Conservation (phyloP, 2,329 filamentous ascomycete species). For the Geosmithia morbida region DNA sequence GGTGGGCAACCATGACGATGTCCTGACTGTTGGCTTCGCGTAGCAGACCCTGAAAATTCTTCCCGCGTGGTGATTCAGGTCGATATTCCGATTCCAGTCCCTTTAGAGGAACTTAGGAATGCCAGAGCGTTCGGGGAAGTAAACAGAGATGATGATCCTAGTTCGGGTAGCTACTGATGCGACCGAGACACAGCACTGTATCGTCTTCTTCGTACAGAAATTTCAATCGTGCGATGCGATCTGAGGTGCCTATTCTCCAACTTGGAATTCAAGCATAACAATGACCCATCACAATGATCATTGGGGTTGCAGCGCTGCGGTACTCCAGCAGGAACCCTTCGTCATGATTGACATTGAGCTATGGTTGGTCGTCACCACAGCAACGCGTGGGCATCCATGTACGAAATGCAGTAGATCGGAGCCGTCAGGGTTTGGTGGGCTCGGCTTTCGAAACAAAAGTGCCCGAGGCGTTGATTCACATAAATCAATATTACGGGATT, state of each 20-base stretch:
- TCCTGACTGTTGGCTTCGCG: neutral
- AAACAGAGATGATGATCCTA: neutral
- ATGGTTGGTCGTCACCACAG: neutral
- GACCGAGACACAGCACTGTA: neutral
- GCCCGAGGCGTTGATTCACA: neutral
- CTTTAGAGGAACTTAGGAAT: neutral
- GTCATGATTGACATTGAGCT: neutral
- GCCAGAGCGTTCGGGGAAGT: neutral
- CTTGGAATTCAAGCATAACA: neutral
- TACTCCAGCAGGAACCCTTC: neutral
- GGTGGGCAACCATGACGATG: conserved; percentile 4
- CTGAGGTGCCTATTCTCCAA: neutral
- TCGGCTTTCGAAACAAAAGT: neutral
- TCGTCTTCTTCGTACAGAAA: neutral
- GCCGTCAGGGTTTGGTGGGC: neutral
- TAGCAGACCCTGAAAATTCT: neutral
- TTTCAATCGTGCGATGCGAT: neutral
- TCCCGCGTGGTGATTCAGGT: neutral
- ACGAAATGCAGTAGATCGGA: neutral
- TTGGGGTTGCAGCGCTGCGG: neutral
- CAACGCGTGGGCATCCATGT: neutral
- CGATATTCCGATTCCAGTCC: neutral
- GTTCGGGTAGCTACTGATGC: neutral
- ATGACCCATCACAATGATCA: neutral
- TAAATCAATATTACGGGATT: neutral